Percentiles rank a stretch among this genome's conserved stretches.
Evolutionary conservation across 129 eudicot genomes (phyloP).

Genomic region (Lonicera japonica): DNA sequence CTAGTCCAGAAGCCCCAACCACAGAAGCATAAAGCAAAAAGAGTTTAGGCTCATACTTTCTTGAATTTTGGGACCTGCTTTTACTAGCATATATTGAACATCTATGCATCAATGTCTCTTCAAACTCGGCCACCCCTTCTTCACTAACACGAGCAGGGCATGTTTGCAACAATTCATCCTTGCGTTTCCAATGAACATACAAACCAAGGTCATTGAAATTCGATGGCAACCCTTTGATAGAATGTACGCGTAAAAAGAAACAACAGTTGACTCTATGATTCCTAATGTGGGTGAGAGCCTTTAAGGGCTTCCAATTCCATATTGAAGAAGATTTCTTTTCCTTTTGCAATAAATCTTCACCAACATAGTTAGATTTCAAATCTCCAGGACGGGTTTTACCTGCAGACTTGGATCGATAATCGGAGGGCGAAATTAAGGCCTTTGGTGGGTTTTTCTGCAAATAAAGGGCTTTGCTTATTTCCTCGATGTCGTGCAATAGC

Average conservation of each 20-base stretch:
- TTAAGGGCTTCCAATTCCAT: constrained; percentile 75
- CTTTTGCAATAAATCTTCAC: constrained; percentile 24
- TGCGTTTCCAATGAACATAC: constrained; percentile 53
- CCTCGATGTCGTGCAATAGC: constrained; percentile 56
- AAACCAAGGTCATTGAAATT: constrained; percentile 39
- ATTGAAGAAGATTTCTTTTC: constrained; percentile 37
- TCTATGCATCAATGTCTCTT: constrained; percentile 52
- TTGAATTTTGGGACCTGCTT: constrained; percentile 39
- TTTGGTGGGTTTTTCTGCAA: constrained; percentile 26
- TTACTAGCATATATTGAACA: constrained; percentile 46
- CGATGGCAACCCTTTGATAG: constrained; percentile 47
- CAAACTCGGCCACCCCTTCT: constrained; percentile 51
- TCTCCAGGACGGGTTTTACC: too few species aligned
- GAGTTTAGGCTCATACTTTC: constrained; percentile 57
- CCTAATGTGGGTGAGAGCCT: constrained; percentile 50
- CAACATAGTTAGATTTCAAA: constrained; percentile 6
- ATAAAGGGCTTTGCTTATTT: constrained; percentile 62
- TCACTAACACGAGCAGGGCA: constrained; percentile 28
- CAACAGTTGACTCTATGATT: constrained; percentile 35
- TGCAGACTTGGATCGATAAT: constrained; percentile 8
- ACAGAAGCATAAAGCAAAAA: constrained; percentile 44
- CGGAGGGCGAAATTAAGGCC: constrained; percentile 15
- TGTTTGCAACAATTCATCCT: constrained; percentile 40
- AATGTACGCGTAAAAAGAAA: constrained; percentile 59
- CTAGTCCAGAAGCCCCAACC: constrained; percentile 39